A percentile compares a stretch with the other conserved stretches of the same genome.
Evolutionary conservation across 2,329 filamentous ascomycete genomes (phyloP).

Genomic region (Paecilomyces sp.): DNA sequence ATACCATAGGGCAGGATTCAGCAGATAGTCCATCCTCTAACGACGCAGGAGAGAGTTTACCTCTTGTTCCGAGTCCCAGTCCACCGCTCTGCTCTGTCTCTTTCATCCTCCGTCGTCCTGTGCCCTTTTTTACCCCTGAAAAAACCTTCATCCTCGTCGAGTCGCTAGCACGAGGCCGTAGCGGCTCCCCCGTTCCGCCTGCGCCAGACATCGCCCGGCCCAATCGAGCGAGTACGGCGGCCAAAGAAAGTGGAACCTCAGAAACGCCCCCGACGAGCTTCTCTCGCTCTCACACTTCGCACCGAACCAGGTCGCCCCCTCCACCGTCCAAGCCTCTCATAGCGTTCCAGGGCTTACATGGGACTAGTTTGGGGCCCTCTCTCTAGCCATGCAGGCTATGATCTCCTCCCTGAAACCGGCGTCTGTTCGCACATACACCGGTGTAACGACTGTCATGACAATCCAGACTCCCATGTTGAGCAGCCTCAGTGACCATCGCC

Average conservation of each 20-base stretch:
- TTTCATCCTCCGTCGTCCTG: neutral
- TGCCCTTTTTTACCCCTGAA: neutral
- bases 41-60: neutral
- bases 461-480: neutral
- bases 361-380: neutral
- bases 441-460: conserved; percentile 1
- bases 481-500: neutral
- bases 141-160: neutral
- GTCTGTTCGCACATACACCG: neutral
- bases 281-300: neutral
- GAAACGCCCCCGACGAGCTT: neutral
- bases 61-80: neutral
- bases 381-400: neutral
- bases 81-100: neutral
- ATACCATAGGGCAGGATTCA: neutral
- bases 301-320: neutral
- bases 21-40: neutral
- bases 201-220: neutral
- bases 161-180: neutral
- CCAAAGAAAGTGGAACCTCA: neutral
- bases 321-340: neutral
- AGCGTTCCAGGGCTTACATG: neutral
- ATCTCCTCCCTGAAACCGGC: conserved; percentile 1
- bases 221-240: neutral
- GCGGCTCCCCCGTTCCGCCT: neutral